These are phyloP conservation scores for Juglanconis sp. DNA, from an alignment of 2,329 filamentous ascomycete genomes.

Conservation along the genomic window DNA sequence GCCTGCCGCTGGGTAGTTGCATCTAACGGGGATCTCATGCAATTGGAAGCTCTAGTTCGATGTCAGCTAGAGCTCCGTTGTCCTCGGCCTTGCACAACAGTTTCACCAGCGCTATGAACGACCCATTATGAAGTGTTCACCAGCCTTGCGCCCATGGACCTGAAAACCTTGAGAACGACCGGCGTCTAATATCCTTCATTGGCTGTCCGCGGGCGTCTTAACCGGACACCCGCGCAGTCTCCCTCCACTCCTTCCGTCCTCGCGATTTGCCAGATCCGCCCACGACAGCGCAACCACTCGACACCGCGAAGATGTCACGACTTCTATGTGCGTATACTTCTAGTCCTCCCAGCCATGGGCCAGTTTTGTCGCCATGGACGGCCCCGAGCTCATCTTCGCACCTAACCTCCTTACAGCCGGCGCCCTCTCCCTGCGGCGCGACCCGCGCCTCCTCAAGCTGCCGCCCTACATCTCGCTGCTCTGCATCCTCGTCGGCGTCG, in stretches of 20 bases:
- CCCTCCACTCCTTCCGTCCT: background rate
- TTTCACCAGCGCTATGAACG: background rate
- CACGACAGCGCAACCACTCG: background rate
- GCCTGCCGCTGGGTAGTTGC: background rate
- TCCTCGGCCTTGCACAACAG: background rate
- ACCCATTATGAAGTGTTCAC: background rate
- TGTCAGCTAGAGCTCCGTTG: background rate
- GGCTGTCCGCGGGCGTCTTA: constrained; percentile 4
- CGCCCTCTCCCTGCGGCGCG: constrained; percentile 68
- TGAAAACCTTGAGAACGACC: background rate
- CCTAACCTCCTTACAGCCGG: constrained; percentile 41
- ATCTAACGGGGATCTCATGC: constrained; percentile 14
- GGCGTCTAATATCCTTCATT: background rate
- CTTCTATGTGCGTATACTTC: constrained; percentile 44
- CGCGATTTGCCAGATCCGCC: background rate
- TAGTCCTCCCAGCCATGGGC: background rate
- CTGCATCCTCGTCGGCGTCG: constrained; percentile 79
- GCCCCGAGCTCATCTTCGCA: background rate
- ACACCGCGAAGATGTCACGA: constrained; percentile 45
- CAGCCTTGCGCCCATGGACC: constrained; percentile 4
- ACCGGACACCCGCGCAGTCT: constrained; percentile 10
- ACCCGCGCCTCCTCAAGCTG: constrained; percentile 76
- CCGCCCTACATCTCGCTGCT: constrained; percentile 85
- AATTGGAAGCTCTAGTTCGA: constrained; percentile 9
- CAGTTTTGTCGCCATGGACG: background rate